These are phyloP conservation scores for Ambrosia trifida DNA, from an alignment of 129 eudicot species.

Conservation along the genomic window DNA sequence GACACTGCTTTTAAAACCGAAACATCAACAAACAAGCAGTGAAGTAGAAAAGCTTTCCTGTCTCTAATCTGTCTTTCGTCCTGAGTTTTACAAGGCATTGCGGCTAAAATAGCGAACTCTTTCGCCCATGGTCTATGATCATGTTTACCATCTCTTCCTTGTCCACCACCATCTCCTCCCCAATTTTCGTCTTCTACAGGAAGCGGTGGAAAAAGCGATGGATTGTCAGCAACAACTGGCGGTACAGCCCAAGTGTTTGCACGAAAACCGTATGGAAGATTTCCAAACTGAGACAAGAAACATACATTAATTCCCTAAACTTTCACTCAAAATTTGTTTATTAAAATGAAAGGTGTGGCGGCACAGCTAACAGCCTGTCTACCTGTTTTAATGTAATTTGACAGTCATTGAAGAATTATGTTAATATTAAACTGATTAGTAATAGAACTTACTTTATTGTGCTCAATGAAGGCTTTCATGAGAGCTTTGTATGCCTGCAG, in stretches of 20 bases:
- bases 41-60: conserved; percentile 92
- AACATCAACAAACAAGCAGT: conserved; percentile 86
- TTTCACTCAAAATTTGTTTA: conserved; percentile 10
- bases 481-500: conserved; percentile 92
- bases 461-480: conserved; percentile 93
- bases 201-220: conserved; percentile 80
- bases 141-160: conserved; percentile 74
- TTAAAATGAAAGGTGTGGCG: too few species aligned
- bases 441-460: conserved; percentile 68
- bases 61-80: conserved; percentile 94
- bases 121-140: conserved; percentile 82
- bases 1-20: conserved; percentile 87
- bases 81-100: conserved; percentile 96
- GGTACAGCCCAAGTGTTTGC: conserved; percentile 97
- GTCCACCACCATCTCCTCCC: conserved; percentile 99
- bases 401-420: too few species aligned
- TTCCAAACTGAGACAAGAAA: conserved; percentile 75
- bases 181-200: conserved; percentile 92
- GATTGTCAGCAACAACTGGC: conserved; percentile 75
- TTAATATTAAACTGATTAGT: not conserved
- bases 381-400: too few species aligned
- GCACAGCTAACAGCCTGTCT: too few species aligned
- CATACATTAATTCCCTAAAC: not conserved
- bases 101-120: conserved; percentile 79
- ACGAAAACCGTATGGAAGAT: conserved; percentile 94